phyloP scores from a whole-genome alignment of 345 rosid genomes.

The Citrus glauca region DNA sequence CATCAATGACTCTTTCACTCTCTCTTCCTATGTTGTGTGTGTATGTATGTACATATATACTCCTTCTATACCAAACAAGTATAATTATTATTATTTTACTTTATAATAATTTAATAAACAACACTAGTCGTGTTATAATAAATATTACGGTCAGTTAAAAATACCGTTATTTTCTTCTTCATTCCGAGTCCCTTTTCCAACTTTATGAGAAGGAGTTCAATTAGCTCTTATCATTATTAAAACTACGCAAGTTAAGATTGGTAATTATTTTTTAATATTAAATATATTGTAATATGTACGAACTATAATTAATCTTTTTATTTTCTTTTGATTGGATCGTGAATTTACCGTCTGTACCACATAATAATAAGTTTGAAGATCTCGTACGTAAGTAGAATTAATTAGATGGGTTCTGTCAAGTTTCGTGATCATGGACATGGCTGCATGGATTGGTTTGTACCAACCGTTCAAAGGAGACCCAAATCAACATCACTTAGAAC shows the following conservation, averaged over 20 bases:
- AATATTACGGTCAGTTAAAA: rapidly evolving
- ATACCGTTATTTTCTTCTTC: too few species aligned
- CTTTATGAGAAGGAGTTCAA: too few species aligned
- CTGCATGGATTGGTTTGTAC: conserved; percentile 3
- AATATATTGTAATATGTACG: too few species aligned
- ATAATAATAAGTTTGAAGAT: background rate
- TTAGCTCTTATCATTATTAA: too few species aligned
- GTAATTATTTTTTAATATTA: too few species aligned
- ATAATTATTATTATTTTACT: too few species aligned
- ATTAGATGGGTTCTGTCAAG: background rate
- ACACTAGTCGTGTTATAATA: background rate
- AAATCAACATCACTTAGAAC: background rate
- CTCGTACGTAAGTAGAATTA: background rate
- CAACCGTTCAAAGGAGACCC: conserved; percentile 19
- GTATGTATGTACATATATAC: background rate
- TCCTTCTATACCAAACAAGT: background rate
- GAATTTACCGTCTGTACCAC: background rate
- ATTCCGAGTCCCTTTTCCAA: background rate
- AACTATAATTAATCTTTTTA: too few species aligned
- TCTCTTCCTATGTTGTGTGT: background rate
- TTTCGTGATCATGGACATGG: background rate
- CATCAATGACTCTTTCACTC: background rate
- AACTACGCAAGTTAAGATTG: too few species aligned
- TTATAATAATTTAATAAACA: background rate
- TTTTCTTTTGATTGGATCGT: too few species aligned